These are phyloP conservation scores for Fusarium agapanthi DNA, from an alignment of 2,329 filamentous ascomycete genomes.

Conservation along the genomic window DNA sequence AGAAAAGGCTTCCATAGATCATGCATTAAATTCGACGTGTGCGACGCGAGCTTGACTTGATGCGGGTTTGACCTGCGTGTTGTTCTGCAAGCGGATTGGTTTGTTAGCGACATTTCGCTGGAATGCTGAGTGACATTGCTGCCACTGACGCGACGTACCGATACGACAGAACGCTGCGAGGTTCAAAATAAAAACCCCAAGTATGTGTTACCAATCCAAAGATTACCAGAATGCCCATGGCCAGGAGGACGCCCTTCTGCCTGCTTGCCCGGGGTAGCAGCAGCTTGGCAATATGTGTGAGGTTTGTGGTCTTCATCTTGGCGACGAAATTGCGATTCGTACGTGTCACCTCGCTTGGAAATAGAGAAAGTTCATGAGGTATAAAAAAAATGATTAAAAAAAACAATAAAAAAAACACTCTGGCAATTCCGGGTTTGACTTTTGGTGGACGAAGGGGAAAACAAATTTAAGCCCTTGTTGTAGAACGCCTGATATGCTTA, in stretches of 20 bases:
- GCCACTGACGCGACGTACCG: not conserved
- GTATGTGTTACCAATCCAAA: slow-evolving; percentile 5
- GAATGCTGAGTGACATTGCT: not conserved
- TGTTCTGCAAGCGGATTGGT: not conserved
- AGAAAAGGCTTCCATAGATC: slow-evolving; percentile 29
- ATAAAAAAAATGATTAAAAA: no score
- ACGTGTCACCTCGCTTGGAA: not conserved
- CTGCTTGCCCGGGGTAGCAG: slow-evolving; percentile 4
- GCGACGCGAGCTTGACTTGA: not conserved
- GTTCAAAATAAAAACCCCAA: slow-evolving; percentile 8
- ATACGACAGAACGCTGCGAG: not conserved
- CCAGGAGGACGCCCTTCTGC: slow-evolving; percentile 1
- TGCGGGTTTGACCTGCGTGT: not conserved
- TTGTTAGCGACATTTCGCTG: not conserved
- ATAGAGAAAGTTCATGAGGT: not conserved
- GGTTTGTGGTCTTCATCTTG: not conserved
- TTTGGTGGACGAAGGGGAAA: not conserved
- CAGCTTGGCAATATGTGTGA: not conserved
- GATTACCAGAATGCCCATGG: slow-evolving; percentile 1
- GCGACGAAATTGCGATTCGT: not conserved
- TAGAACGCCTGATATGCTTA: not conserved
- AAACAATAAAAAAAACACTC: not conserved
- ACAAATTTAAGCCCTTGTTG: not conserved
- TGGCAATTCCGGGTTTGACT: not conserved
- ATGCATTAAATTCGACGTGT: slow-evolving; percentile 15